Conservation (phyloP, 495 filamentous ascomycete species). For the Hypoxylon trugodes region DNA sequence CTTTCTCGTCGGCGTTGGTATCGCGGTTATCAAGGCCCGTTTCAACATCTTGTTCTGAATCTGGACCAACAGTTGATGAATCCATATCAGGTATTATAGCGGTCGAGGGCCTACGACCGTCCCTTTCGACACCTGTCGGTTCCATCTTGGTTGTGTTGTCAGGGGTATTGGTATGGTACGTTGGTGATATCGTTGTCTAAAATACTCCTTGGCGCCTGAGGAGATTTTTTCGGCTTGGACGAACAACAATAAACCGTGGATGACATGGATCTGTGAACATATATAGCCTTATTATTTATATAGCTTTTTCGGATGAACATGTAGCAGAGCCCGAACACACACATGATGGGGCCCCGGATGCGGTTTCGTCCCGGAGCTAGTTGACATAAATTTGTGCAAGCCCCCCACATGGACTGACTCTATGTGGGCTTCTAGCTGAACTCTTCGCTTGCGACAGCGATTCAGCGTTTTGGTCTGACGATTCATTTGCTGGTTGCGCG, state of each 20-base stretch:
- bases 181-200: background rate
- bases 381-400: constrained; percentile 22
- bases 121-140: constrained; percentile 14
- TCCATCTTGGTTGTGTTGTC: constrained; percentile 2
- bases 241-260: background rate
- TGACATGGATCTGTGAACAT: background rate
- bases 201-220: background rate
- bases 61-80: background rate
- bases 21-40: background rate
- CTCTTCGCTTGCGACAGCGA: background rate
- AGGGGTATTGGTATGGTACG: background rate
- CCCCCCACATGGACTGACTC: background rate
- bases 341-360: background rate
- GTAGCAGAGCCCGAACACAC: background rate
- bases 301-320: background rate
- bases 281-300: constrained; percentile 10
- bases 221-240: background rate
- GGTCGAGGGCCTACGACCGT: no score
- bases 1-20: constrained; percentile 25
- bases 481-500: constrained; percentile 3
- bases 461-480: constrained; percentile 2
- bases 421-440: background rate
- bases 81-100: constrained; percentile 6
- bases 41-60: constrained; percentile 24
- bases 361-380: constrained; percentile 15